phyloP scores from a whole-genome alignment of 257 asterid species.

The Solanum virginianum region DNA sequence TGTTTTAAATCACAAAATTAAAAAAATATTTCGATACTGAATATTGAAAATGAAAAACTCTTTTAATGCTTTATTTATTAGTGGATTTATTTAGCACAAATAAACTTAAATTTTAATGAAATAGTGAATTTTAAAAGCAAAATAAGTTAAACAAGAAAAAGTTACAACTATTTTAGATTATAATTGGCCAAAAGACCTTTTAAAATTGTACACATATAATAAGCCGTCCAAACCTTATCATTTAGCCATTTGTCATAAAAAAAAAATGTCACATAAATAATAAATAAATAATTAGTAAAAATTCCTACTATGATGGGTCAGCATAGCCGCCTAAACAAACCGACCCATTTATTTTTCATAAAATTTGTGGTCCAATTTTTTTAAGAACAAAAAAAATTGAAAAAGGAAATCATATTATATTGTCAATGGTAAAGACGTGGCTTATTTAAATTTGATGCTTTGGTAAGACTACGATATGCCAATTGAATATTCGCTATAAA shows the following conservation, averaged over 20 bases:
- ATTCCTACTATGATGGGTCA: background rate
- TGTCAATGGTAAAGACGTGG: background rate
- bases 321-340: background rate
- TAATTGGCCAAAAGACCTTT: background rate
- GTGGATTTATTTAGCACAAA: background rate
- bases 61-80: no score
- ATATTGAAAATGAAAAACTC: background rate
- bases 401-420: background rate
- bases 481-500: background rate
- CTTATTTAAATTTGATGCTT: background rate
- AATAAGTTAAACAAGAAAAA: background rate
- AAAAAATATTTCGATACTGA: no score
- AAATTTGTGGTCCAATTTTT: background rate
- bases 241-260: background rate
- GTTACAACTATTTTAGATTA: background rate
- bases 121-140: background rate
- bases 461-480: background rate
- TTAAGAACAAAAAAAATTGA: background rate
- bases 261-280: background rate
- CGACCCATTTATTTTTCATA: background rate
- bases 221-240: conserved; percentile 4
- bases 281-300: background rate
- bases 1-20: no score
- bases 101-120: no score
- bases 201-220: background rate